Percentiles rank a stretch among this genome's conserved stretches.
Evolutionary conservation across 2,329 filamentous ascomycete species (phyloP).

Genomic region (Exophiala xenobiotica): DNA sequence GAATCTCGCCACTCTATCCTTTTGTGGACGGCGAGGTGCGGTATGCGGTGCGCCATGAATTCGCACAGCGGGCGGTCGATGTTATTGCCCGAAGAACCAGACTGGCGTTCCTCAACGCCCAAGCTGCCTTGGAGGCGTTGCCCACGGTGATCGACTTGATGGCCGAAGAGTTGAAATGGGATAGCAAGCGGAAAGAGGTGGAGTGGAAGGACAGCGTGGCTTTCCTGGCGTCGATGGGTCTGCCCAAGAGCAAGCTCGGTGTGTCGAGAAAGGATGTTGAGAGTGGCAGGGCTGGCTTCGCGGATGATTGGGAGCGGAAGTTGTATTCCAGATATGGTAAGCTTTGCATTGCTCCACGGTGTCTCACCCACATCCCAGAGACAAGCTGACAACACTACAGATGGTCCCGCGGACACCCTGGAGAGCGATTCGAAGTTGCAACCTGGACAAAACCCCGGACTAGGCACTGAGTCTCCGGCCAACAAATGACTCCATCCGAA

Average conservation of each 20-base stretch:
- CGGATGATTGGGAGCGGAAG: conserved; percentile 42
- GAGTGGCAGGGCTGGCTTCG: conserved; percentile 51
- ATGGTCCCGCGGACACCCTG: conserved; percentile 55
- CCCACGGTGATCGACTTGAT: conserved; percentile 87
- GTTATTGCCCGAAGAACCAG: conserved; percentile 81
- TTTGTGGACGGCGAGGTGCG: conserved; percentile 90
- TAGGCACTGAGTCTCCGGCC: conserved; percentile 44
- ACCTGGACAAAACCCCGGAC: conserved; percentile 46
- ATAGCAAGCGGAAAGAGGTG: conserved; percentile 65
- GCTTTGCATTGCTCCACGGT: conserved; percentile 18
- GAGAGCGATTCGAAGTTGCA: conserved; percentile 50
- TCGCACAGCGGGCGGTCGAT: conserved; percentile 86
- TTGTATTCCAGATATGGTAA: conserved; percentile 44
- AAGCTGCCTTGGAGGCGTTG: conserved; percentile 82
- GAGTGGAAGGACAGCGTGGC: conserved; percentile 74
- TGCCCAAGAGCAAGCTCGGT: conserved; percentile 55
- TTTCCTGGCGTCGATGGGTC: conserved; percentile 62
- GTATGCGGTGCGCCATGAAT: conserved; percentile 84
- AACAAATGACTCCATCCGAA: conserved; percentile 48
- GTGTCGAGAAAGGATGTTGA: conserved; percentile 61
- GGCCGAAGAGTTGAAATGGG: conserved; percentile 80
- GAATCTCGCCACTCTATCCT: conserved; percentile 77
- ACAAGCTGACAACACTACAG: conserved; percentile 36
- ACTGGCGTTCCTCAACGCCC: conserved; percentile 85
- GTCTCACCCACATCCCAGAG: background rate